Evolutionary conservation across 805 yeast genomes (phyloP).

Genomic region (Ogataea nonfermentans): DNA sequence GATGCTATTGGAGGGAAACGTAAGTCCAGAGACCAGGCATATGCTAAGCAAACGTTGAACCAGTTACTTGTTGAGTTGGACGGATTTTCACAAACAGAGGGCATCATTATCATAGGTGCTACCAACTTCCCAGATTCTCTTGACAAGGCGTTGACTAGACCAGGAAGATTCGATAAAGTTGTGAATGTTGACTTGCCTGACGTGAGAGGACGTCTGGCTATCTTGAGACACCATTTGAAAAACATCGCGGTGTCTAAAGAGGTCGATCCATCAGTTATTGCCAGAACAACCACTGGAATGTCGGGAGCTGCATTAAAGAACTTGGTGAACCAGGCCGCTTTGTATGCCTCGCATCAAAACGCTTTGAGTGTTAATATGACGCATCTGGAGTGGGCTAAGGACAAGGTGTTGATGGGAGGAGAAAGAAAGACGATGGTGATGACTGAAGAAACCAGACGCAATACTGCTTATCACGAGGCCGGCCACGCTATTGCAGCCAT

Average conservation of each 20-base stretch:
- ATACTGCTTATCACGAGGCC: conserved; percentile 98
- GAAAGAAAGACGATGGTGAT: conserved; percentile 97
- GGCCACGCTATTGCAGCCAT: conserved; percentile 99
- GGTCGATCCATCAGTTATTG: conserved; percentile 86
- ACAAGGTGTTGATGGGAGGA: conserved; percentile 96
- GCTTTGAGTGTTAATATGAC: conserved; percentile 87
- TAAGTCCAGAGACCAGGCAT: conserved; percentile 96
- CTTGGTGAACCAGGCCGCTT: conserved; percentile 96
- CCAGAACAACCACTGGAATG: conserved; percentile 96
- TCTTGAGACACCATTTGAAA: conserved; percentile 85
- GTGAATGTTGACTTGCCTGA: conserved; percentile 96
- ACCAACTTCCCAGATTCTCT: conserved; percentile 97
- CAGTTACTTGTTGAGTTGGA: conserved; percentile 94
- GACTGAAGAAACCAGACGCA: conserved; percentile 89
- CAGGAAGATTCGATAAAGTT: conserved; percentile 96
- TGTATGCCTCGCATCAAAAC: conserved; percentile 88
- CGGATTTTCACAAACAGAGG: conserved; percentile 89
- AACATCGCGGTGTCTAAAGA: conserved; percentile 82
- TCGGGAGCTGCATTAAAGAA: conserved; percentile 98
- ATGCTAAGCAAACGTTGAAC: conserved; percentile 95
- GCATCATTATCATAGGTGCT: conserved; percentile 95
- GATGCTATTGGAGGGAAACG: conserved; percentile 99
- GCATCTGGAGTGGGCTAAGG: conserved; percentile 99
- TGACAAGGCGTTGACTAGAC: conserved; percentile 96
- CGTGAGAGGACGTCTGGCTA: conserved; percentile 94